Conservation (phyloP, 1,139 yeast species). For the Nakaseomyces nivariensis region DNA sequence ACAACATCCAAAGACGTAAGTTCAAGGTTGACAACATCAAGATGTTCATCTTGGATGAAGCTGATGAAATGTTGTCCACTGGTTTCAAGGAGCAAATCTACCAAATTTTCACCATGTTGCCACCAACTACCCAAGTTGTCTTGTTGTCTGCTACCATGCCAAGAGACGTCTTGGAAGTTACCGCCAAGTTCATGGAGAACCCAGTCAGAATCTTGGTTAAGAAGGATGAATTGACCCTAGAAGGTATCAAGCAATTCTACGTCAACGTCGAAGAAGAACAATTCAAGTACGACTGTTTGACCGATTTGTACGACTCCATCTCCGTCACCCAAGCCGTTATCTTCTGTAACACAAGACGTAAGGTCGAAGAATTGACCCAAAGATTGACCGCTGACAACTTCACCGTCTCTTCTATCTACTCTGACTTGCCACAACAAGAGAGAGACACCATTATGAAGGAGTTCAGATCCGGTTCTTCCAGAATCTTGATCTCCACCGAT, state of each 20-base stretch:
- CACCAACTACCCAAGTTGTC: constrained; percentile 92
- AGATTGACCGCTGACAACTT: constrained; percentile 78
- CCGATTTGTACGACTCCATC: constrained; percentile 94
- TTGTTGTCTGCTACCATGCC: constrained; percentile 98
- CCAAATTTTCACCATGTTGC: constrained; percentile 90
- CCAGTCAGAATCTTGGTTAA: constrained; percentile 95
- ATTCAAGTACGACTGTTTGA: constrained; percentile 89
- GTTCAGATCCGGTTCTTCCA: constrained; percentile 96
- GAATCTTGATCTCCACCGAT: constrained; percentile 94
- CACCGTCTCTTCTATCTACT: constrained; percentile 96
- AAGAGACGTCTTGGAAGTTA: constrained; percentile 90
- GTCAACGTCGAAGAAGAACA: constrained; percentile 89
- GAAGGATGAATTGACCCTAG: constrained; percentile 96
- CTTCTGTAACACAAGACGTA: constrained; percentile 97
- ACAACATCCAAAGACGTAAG: constrained; percentile 92
- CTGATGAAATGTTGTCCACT: constrained; percentile 95
- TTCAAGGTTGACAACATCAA: constrained; percentile 83
- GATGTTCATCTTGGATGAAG: constrained; percentile 98
- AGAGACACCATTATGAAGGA: constrained; percentile 98
- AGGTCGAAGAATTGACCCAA: constrained; percentile 90
- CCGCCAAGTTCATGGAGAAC: constrained; percentile 93
- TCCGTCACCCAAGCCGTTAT: constrained; percentile 98
- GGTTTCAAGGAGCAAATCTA: constrained; percentile 98
- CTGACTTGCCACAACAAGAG: constrained; percentile 93
- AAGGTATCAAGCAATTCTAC: constrained; percentile 96